Evolutionary conservation across 2,329 filamentous ascomycete genomes (phyloP), one percentile per base, ranked within the genome.

Genomic region (Parascedosporium putredinis): DNA sequence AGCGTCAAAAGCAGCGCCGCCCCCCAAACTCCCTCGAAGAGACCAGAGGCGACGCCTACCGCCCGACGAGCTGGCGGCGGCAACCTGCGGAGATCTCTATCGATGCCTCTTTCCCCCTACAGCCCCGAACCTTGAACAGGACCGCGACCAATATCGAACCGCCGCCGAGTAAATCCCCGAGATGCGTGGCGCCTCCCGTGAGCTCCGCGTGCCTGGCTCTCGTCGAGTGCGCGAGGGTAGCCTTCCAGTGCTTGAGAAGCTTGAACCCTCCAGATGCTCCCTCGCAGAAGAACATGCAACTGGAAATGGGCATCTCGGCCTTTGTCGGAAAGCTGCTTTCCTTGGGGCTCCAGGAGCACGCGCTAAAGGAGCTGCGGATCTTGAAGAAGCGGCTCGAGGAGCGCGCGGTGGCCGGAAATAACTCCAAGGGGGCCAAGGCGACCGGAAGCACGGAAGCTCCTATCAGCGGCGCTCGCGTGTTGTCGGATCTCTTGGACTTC

Each of bases 241-340:
- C 83, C 2, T 87, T 90, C 58, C 67, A 74, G 5, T 81, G 78
- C 46, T 67, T 90, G 34, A 73, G 83, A 46, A 66, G 74, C 8
- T 67, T 82, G n/a, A 49, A 42, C 16, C 10, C 34, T 4, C 74
- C 79, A 1, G 73, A 77, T 42, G 47, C 34, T 12, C 25, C 47
- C 10, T 42, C 36, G 16, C 24, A 43, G 16, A 49, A 49, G 47
- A 49, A 31, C 24, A 67, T 86, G 34, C 84, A 90, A 59, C 64
- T 90, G 3, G 86, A 90, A 60, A 81, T 73, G 52, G 86, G 85
- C 49, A 85, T 87, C 73, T 77, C 84, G 14, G 79, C 82, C 0
- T 72, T 90, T 49, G 65, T 84, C 34, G 76, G 77, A 34, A 87
- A 82, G 59, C 68, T 90, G 1, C 67, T 88, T 12, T 68, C 70